Evolutionary conservation across 2,329 filamentous ascomycete genomes (phyloP).

Genomic region (Phyllosticta ampelicida): DNA sequence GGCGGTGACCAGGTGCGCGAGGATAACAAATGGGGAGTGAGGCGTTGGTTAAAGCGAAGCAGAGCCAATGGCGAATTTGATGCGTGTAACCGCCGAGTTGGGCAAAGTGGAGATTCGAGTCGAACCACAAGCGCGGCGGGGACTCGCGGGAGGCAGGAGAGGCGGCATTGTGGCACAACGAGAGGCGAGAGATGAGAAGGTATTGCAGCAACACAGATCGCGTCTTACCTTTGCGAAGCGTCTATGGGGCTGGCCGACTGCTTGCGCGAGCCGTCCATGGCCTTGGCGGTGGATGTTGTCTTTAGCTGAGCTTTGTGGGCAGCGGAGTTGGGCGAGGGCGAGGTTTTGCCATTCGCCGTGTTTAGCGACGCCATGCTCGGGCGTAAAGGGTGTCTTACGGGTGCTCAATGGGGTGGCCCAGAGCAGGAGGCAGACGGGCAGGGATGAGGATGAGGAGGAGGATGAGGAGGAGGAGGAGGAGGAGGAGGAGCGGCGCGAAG

Average conservation of each 20-base stretch:
- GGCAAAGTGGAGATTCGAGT: slow-evolving; percentile 7
- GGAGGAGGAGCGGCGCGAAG: slow-evolving; percentile 7
- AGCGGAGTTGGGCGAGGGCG: slow-evolving; percentile 27
- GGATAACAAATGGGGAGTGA: slow-evolving; percentile 10
- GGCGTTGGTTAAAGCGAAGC: slow-evolving; percentile 5
- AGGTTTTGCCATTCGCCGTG: slow-evolving; percentile 18
- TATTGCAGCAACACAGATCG: neutral
- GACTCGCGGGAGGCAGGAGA: slow-evolving; percentile 2
- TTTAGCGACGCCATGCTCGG: slow-evolving; percentile 8
- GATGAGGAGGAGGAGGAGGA: slow-evolving; percentile 5
- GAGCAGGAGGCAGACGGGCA: slow-evolving; percentile 14
- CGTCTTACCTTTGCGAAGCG: slow-evolving; percentile 42
- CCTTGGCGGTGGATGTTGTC: slow-evolving; percentile 39
- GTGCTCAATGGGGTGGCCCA: slow-evolving; percentile 6
- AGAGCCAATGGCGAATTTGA: slow-evolving; percentile 6
- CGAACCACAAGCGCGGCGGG: slow-evolving; percentile 9
- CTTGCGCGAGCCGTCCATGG: slow-evolving; percentile 43
- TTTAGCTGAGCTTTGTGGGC: slow-evolving; percentile 38
- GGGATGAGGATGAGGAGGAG: slow-evolving; percentile 3
- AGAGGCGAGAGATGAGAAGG: slow-evolving; percentile 3
- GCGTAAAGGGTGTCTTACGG: neutral
- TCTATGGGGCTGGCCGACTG: slow-evolving; percentile 46
- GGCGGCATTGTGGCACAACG: slow-evolving; percentile 10
- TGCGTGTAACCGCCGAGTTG: slow-evolving; percentile 9
- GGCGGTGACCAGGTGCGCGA: slow-evolving; percentile 5